Percentiles rank a stretch among this genome's conserved stretches.
These are phyloP conservation scores for Oidium heveae DNA, from an alignment of 2,329 filamentous ascomycete species.

Conservation along the genomic window DNA sequence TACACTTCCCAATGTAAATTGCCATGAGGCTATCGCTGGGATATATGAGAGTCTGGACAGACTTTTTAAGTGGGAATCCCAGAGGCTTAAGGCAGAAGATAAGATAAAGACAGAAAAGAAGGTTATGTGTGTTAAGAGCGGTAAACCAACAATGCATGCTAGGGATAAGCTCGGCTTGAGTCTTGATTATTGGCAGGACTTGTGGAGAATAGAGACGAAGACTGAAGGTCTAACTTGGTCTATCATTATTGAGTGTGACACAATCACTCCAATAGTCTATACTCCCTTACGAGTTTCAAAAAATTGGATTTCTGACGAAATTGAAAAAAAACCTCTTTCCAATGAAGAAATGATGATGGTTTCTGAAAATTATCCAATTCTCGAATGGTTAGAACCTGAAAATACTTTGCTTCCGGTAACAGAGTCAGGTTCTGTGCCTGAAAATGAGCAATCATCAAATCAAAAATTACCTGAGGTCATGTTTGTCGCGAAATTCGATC, in stretches of 20 bases:
- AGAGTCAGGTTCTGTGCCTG: slow-evolving; percentile 23
- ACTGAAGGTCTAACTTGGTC: slow-evolving; percentile 28
- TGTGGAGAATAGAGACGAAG: slow-evolving; percentile 21
- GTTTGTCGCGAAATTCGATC: slow-evolving; percentile 51
- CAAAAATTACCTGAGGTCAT: slow-evolving; percentile 42
- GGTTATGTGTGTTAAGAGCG: slow-evolving; percentile 40
- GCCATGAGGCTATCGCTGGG: slow-evolving; percentile 52
- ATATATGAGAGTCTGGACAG: slow-evolving; percentile 44
- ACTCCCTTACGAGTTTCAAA: slow-evolving; percentile 44
- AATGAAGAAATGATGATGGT: slow-evolving; percentile 18
- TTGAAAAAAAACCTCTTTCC: slow-evolving; percentile 30
- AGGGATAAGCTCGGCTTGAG: slow-evolving; percentile 40
- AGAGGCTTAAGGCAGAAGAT: slow-evolving; percentile 24
- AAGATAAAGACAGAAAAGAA: slow-evolving; percentile 19
- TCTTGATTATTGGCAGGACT: slow-evolving; percentile 55
- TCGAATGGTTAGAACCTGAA: slow-evolving; percentile 52
- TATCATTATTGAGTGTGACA: slow-evolving; percentile 38
- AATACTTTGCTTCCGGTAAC: slow-evolving; percentile 29
- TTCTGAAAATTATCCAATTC: slow-evolving; percentile 16
- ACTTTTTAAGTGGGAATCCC: slow-evolving; percentile 46
- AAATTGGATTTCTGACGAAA: slow-evolving; percentile 42
- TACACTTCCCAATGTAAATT: slow-evolving; percentile 40
- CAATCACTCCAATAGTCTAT: slow-evolving; percentile 20
- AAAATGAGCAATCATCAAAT: slow-evolving; percentile 21
- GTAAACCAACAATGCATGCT: slow-evolving; percentile 45